A percentile compares a stretch with the other conserved stretches of the same genome.
Conservation (phyloP, 768 basidiomycete genomes). For the Ramaria rubella region DNA sequence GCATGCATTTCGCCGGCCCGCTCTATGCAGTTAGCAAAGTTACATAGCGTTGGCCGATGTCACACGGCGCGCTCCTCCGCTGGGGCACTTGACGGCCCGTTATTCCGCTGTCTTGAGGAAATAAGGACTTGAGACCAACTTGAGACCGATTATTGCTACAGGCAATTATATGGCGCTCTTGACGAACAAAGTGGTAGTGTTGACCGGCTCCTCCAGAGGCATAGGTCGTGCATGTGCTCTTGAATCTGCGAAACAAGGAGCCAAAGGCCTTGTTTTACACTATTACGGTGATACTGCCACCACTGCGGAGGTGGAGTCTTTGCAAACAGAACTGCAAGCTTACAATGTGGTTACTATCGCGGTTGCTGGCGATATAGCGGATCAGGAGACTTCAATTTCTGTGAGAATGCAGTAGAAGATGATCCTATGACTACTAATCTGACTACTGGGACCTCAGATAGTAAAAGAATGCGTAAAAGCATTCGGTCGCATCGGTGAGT, state of each 20-base stretch:
- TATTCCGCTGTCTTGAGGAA: not conserved
- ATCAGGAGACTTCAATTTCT: conserved; percentile 47
- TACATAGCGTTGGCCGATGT: too few species aligned
- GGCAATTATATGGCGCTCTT: not conserved
- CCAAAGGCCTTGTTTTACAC: conserved; percentile 56
- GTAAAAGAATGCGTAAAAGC: conserved; percentile 50
- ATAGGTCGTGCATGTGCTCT: conserved; percentile 68
- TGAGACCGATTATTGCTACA: too few species aligned
- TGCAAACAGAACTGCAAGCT: conserved; percentile 39
- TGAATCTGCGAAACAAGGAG: conserved; percentile 59
- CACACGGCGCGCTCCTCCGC: too few species aligned
- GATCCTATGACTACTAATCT: not conserved
- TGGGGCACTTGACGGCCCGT: too few species aligned
- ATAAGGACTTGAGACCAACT: not conserved
- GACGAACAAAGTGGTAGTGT: conserved; percentile 53
- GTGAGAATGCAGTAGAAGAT: conserved; percentile 26
- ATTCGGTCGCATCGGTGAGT: conserved; percentile 57
- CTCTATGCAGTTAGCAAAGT: too few species aligned
- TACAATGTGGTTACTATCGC: conserved; percentile 36
- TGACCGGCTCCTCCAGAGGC: conserved; percentile 69
- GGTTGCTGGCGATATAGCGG: conserved; percentile 62
- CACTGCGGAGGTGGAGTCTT: conserved; percentile 38
- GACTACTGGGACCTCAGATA: conserved; percentile 38
- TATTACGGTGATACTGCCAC: conserved; percentile 57
- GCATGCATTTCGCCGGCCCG: too few species aligned